These are phyloP conservation scores for Penicillium macrosclerotiorum DNA, from an alignment of 495 filamentous ascomycete genomes.

Conservation along the genomic window DNA sequence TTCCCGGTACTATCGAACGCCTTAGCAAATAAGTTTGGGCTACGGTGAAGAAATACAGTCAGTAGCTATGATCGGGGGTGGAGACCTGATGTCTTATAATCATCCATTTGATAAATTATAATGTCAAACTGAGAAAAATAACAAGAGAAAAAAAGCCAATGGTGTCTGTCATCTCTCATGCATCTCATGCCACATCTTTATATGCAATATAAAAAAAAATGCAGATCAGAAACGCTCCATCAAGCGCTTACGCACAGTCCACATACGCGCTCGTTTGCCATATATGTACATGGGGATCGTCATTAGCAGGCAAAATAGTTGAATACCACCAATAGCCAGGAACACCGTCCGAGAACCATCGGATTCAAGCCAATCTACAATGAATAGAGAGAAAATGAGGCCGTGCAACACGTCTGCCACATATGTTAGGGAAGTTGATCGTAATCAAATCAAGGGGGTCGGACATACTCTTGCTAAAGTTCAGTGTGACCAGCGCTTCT, in stretches of 20 bases:
- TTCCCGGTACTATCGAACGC: too few species aligned
- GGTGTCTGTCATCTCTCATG: too few species aligned
- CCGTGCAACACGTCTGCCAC: slow-evolving; percentile 76
- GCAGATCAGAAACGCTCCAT: slow-evolving; percentile 76
- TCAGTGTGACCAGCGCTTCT: slow-evolving; percentile 91
- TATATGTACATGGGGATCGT: slow-evolving; percentile 96
- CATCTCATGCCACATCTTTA: too few species aligned
- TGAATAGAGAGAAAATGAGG: slow-evolving; percentile 85
- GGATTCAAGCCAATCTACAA: slow-evolving; percentile 76
- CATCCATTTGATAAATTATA: too few species aligned
- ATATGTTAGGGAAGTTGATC: not conserved
- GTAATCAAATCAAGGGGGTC: not conserved
- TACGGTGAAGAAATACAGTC: too few species aligned
- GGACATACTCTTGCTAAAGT: slow-evolving; percentile 80
- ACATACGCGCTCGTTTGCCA: slow-evolving; percentile 93
- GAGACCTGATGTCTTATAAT: too few species aligned
- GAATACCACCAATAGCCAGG: slow-evolving; percentile 80
- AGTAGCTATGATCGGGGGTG: too few species aligned
- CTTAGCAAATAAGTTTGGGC: too few species aligned
- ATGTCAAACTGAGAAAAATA: too few species aligned
- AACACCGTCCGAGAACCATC: slow-evolving; percentile 79
- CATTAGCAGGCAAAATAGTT: slow-evolving; percentile 68
- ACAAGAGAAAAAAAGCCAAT: too few species aligned
- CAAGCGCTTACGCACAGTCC: slow-evolving; percentile 83
- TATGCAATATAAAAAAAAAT: not conserved